Conservation (phyloP, 257 asterid species). For the Coffea canephora region DNA sequence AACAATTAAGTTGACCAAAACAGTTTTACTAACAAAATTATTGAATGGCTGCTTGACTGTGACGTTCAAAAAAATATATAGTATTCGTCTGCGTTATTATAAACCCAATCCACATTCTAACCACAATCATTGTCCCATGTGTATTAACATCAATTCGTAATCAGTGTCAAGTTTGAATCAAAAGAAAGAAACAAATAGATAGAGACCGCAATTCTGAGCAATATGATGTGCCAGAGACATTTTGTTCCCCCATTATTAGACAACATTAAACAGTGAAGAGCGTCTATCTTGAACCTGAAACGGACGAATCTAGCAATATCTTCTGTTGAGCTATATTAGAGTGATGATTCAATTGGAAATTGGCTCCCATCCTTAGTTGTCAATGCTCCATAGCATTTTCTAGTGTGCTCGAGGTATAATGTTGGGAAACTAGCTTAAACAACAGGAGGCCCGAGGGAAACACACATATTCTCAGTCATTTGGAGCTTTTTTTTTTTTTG, state of each 20-base stretch:
- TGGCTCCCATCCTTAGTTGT: neutral
- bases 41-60: conserved; percentile 23
- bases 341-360: conserved; percentile 9
- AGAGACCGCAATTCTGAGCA: conserved; percentile 22
- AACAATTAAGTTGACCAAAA: conserved; percentile 25
- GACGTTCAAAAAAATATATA: neutral
- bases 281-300: conserved; percentile 12
- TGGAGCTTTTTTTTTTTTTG: no score
- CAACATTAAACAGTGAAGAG: conserved; percentile 29
- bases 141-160: conserved; percentile 20
- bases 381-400: neutral
- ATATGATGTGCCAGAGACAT: conserved; percentile 34
- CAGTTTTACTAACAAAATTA: conserved; percentile 7
- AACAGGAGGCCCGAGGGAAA: neutral
- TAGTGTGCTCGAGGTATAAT: neutral
- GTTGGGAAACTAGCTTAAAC: neutral
- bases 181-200: neutral
- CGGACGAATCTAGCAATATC: conserved; percentile 15
- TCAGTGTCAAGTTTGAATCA: neutral
- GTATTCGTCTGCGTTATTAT: conserved; percentile 25
- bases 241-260: conserved; percentile 43
- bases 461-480: neutral
- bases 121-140: conserved; percentile 43
- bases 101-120: conserved; percentile 38
- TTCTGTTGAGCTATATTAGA: conserved; percentile 1